Evolutionary conservation across 2,329 filamentous ascomycete species (phyloP), one percentile per base, ranked within the genome.

Genomic region (Cryphonectria naterciae): DNA sequence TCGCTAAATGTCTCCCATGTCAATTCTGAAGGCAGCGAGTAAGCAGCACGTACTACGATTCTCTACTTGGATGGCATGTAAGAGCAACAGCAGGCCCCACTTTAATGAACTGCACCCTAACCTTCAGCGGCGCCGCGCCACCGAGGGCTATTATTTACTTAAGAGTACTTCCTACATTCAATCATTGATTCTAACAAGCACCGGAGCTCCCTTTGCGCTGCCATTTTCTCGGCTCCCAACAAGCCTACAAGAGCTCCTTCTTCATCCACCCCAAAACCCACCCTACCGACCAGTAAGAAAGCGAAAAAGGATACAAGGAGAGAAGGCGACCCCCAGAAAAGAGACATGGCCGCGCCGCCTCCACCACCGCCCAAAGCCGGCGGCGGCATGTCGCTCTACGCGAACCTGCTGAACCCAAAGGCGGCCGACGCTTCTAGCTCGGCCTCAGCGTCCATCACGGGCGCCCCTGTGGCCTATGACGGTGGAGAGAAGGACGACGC

Each of bases 311-410:
- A 22, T 17, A 46, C 17, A 46, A 22, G 25, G 54, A 32, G 25
- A n/a, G 54, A 35, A 22, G 46, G 2, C 46, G 10, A n/a, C 41
- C 41, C 4, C 2, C 7, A n/a, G 5, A 22, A n/a, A 32, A 32
- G 15, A 35, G 56, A 32, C 37, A 75, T 75, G 74, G 68, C 74
- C 60, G 73, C 72, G 22, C 81, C 81, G 46, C 78, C 83, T 32
- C 80, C 82, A 56, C 83, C 83, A 56, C 83, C 83, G 61, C 80
- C 81, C 17, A 78, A 80, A 63, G 46, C 46, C 46, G 81, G 83
- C 70, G 82, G 84, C 70, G 86, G 86, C 70, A 84, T 94, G 75
- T 95, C 93, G 25, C 88, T 97, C 6, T 97, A 97, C 79, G 94
- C 93, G 68, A 93, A 97, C 79, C 87, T 97, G 60, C 88, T 96